Conservation (phyloP, 306 rosid species). For the Ochetophila trinervis region DNA sequence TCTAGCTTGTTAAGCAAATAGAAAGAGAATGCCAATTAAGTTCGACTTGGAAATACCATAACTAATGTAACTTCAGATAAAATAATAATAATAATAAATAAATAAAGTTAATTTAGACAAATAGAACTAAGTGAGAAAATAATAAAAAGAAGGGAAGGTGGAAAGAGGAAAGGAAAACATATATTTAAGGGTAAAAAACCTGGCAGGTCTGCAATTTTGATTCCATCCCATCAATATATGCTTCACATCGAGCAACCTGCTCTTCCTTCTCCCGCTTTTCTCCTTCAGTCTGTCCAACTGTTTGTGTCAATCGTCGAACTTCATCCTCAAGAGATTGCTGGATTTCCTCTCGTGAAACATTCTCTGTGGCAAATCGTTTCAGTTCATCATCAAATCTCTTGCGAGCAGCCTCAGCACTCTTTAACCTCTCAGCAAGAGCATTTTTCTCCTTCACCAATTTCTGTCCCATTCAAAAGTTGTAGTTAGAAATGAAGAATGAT, state of each 20-base stretch:
- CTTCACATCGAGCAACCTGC: slow-evolving; percentile 95
- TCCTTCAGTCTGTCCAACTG: slow-evolving; percentile 96
- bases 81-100: too few relatives aligned
- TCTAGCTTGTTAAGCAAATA: slow-evolving; percentile 16
- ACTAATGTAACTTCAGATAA: slow-evolving; percentile 5
- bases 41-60: slow-evolving; percentile 12
- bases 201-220: slow-evolving; percentile 93
- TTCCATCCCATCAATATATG: slow-evolving; percentile 97
- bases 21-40: slow-evolving; percentile 12
- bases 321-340: slow-evolving; percentile 95
- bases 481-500: slow-evolving; percentile 4
- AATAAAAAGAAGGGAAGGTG: background rate
- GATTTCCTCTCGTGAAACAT: slow-evolving; percentile 85
- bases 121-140: background rate
- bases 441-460: slow-evolving; percentile 94
- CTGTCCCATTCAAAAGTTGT: slow-evolving; percentile 44
- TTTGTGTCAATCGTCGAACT: slow-evolving; percentile 79
- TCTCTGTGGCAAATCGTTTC: slow-evolving; percentile 88
- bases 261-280: slow-evolving; percentile 95
- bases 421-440: slow-evolving; percentile 90
- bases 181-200: slow-evolving; percentile 45
- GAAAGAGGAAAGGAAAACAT: slow-evolving; percentile 11
- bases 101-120: background rate
- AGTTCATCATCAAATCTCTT: slow-evolving; percentile 97
- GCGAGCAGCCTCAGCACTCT: slow-evolving; percentile 91